These are phyloP conservation scores for Salix purpurea DNA, from an alignment of 345 rosid genomes.

Conservation along the genomic window DNA sequence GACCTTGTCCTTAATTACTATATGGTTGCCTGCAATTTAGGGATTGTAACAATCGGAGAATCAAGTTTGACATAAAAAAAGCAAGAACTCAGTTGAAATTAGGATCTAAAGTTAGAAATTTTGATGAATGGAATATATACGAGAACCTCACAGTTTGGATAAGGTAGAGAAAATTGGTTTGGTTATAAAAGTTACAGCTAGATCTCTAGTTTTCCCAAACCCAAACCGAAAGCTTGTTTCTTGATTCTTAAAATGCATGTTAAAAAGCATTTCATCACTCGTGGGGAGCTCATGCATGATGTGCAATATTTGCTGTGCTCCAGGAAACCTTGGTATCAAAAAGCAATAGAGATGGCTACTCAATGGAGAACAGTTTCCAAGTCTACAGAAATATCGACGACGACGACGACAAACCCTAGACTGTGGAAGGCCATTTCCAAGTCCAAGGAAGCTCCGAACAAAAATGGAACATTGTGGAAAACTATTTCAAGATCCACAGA, in stretches of 20 bases:
- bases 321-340: constrained; percentile 94
- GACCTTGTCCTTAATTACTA: too few relatives aligned
- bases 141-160: background rate
- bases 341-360: constrained; percentile 80
- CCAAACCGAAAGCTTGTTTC: too few relatives aligned
- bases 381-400: constrained; percentile 23
- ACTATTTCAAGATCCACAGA: constrained; percentile 38
- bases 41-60: too few relatives aligned
- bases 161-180: background rate
- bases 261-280: background rate
- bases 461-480: constrained; percentile 44
- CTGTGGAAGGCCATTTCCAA: constrained; percentile 47
- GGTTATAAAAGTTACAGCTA: too few relatives aligned
- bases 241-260: background rate
- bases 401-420: constrained; percentile 8
- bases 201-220: too few relatives aligned
- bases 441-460: constrained; percentile 30
- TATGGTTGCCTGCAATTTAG: too few relatives aligned
- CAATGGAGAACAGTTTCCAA: constrained; percentile 42
- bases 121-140: background rate
- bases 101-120: background rate
- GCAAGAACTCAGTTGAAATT: background rate
- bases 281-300: constrained; percentile 14
- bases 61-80: background rate
- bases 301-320: constrained; percentile 16